Evolutionary conservation across 2,329 filamentous ascomycete genomes (phyloP).

Genomic region (Cucurbitaria berberidis): DNA sequence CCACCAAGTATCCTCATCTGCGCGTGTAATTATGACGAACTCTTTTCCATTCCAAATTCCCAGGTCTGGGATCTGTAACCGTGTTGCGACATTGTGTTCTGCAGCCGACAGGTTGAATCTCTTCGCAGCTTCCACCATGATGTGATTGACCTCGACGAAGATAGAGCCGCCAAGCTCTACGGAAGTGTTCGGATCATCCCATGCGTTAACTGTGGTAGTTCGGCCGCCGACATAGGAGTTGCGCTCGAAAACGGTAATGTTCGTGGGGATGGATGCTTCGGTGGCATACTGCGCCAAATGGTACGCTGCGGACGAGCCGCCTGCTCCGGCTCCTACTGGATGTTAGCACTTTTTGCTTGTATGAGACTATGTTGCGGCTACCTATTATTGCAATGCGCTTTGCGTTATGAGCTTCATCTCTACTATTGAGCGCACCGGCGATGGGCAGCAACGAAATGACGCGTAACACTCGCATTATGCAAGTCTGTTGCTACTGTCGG

Average conservation of each 20-base stretch:
- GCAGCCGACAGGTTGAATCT: constrained; percentile 70
- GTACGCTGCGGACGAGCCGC: constrained; percentile 85
- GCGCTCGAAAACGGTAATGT: constrained; percentile 89
- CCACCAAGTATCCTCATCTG: constrained; percentile 76
- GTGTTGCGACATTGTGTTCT: constrained; percentile 40
- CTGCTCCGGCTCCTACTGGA: constrained; percentile 79
- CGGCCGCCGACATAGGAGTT: constrained; percentile 80
- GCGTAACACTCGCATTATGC: constrained; percentile 20
- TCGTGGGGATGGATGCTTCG: constrained; percentile 64
- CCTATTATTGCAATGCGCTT: constrained; percentile 50
- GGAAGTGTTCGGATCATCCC: constrained; percentile 68
- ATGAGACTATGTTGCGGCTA: constrained; percentile 3
- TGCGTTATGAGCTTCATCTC: constrained; percentile 13
- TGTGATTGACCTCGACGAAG: constrained; percentile 84
- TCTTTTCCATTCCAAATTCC: constrained; percentile 83
- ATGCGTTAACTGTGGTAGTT: constrained; percentile 81
- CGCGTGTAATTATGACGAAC: constrained; percentile 72
- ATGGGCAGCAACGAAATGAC: constrained; percentile 24
- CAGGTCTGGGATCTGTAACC: constrained; percentile 54
- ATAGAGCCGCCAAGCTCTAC: constrained; percentile 92
- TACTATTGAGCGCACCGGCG: constrained; percentile 23
- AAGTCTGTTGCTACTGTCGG: neutral
- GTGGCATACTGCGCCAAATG: constrained; percentile 75
- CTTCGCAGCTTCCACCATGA: constrained; percentile 74
- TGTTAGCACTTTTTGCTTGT: constrained; percentile 11